Percentiles rank a stretch among this genome's conserved stretches.
Evolutionary conservation across 495 filamentous ascomycete genomes (phyloP).

Genomic region (Thermothielavioides terrestris): DNA sequence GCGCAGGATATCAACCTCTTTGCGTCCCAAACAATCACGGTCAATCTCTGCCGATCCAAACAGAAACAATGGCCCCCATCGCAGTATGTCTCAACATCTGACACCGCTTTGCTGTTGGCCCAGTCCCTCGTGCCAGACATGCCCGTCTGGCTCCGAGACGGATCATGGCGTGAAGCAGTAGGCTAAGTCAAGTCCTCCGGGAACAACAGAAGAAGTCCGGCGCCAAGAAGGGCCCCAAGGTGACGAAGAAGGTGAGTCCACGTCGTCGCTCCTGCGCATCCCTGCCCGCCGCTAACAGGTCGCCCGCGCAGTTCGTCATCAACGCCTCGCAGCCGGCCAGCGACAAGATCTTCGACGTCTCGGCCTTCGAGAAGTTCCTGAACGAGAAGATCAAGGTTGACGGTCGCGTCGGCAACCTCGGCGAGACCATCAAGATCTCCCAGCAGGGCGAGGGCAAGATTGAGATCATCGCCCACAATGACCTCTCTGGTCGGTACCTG

Average conservation of each 20-base stretch:
- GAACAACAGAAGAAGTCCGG: slow-evolving; percentile 51
- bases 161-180: slow-evolving; percentile 73
- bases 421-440: slow-evolving; percentile 83
- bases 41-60: slow-evolving; percentile 10
- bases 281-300: slow-evolving; percentile 11
- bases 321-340: slow-evolving; percentile 92
- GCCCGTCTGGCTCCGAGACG: slow-evolving; percentile 17
- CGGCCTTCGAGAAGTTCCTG: slow-evolving; percentile 99
- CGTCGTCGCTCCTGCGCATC: background rate
- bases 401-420: slow-evolving; percentile 94
- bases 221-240: slow-evolving; percentile 54
- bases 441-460: slow-evolving; percentile 91
- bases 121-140: slow-evolving; percentile 27
- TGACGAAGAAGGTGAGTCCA: slow-evolving; percentile 51
- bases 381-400: slow-evolving; percentile 99
- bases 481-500: slow-evolving; percentile 96
- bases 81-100: slow-evolving; percentile 61
- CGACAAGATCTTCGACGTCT: slow-evolving; percentile 99
- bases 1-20: slow-evolving; percentile 56
- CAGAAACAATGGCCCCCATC: slow-evolving; percentile 49
- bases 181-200: slow-evolving; percentile 63
- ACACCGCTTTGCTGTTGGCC: slow-evolving; percentile 85
- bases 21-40: slow-evolving; percentile 41
- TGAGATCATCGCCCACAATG: slow-evolving; percentile 92
- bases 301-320: slow-evolving; percentile 74